Conservation (phyloP, 371 early-diverging fungal species). For the Sporodiniella umbellata region DNA sequence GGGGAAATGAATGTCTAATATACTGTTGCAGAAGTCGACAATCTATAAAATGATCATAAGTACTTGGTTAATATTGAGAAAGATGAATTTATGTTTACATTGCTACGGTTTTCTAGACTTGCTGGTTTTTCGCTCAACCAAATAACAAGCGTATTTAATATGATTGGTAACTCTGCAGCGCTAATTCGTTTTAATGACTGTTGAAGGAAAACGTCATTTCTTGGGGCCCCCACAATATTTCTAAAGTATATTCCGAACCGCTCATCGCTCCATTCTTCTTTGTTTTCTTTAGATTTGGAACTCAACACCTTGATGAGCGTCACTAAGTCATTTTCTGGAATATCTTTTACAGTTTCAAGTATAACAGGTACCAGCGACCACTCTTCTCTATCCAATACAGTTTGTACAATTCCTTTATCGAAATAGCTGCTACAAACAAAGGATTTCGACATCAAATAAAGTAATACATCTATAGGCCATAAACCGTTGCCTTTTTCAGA, state of each 20-base stretch:
- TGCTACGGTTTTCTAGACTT: constrained; percentile 10
- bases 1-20: constrained; percentile 61
- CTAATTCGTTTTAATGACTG: constrained; percentile 49
- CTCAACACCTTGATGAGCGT: constrained; percentile 35
- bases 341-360: constrained; percentile 51
- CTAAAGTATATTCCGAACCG: constrained; percentile 36
- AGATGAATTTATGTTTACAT: constrained; percentile 2
- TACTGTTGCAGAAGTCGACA: constrained; percentile 47
- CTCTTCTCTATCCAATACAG: constrained; percentile 49
- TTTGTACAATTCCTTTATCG: constrained; percentile 45
- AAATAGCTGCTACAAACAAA: constrained; percentile 47
- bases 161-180: constrained; percentile 42
- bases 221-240: constrained; percentile 47
- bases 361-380: constrained; percentile 53
- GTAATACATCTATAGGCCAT: constrained; percentile 52
- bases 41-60: constrained; percentile 37
- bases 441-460: constrained; percentile 48
- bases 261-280: constrained; percentile 10
- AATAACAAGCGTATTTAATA: constrained; percentile 37
- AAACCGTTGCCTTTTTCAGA: constrained; percentile 40
- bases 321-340: constrained; percentile 57
- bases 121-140: constrained; percentile 37
- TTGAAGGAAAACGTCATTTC: constrained; percentile 62
- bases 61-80: no score
- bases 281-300: constrained; percentile 6